A percentile compares a stretch with the other conserved stretches of the same genome.
phyloP scores from a whole-genome alignment of 768 basidiomycete genomes.

The Tylopilus plumbeoviolaceoides region DNA sequence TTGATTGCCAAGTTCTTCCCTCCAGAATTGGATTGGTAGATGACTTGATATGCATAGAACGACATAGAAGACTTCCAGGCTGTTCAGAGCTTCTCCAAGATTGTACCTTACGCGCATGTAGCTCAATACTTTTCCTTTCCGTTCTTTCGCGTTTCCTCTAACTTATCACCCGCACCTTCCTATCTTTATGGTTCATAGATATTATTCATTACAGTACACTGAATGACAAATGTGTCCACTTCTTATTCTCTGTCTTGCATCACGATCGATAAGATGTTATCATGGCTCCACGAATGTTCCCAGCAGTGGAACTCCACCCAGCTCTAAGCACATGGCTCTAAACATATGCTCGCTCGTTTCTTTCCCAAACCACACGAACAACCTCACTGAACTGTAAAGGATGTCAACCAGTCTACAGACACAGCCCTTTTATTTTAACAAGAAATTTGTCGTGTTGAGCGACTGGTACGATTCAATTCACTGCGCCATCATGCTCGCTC shows the following conservation, averaged over 20 bases:
- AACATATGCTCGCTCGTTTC: neutral
- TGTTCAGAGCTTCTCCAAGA: slow-evolving; percentile 2
- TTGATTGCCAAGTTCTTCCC: slow-evolving; percentile 89
- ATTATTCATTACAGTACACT: neutral
- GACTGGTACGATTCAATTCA: slow-evolving; percentile 66
- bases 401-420: slow-evolving; percentile 11
- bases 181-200: slow-evolving; percentile 4
- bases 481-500: neutral
- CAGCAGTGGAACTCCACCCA: neutral
- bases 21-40: slow-evolving; percentile 73
- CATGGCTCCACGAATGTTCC: slow-evolving; percentile 17
- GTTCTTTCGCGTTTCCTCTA: slow-evolving; percentile 3
- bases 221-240: neutral
- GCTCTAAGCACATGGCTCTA: neutral
- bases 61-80: slow-evolving; percentile 4
- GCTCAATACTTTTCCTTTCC: neutral
- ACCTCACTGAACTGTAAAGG: neutral
- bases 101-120: neutral
- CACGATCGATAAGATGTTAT: slow-evolving; percentile 20
- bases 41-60: neutral
- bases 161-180: slow-evolving; percentile 15
- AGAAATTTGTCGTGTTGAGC: slow-evolving; percentile 81
- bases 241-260: neutral
- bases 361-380: neutral
- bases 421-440: slow-evolving; percentile 43